Evolutionary conservation across 192 early-diverging fungal genomes (phyloP), one percentile per base, ranked within the genome.

Genomic region (Backusella australiensis): DNA sequence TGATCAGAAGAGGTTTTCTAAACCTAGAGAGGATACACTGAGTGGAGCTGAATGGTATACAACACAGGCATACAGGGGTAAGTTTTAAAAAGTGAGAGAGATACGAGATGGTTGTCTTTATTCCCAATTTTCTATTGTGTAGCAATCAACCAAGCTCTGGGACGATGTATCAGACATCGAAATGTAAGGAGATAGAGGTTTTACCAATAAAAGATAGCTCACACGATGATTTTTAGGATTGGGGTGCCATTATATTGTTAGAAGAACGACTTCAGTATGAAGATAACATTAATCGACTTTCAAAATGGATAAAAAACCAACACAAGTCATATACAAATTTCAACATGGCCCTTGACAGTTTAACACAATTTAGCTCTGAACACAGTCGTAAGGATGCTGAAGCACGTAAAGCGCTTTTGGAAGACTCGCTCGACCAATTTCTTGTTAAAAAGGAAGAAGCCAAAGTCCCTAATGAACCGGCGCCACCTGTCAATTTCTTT

Each of bases 211-310:
- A 29, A 39, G 1, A 17, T n/a, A 12, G 17, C 12, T 17, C 0
- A 44, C 42, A 44, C 32, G 32, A 3, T 12, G 9, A 11, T 44
- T 44, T 44, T 6, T 38, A 6, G 23, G 88, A 89, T 73, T 90
- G 80, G 78, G 92, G 92, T 6, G 92, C 92, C 0, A 93, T 93
- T 75, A 76, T 93, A 9, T 73, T 93, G 6, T 46, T 85, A 15
- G 86, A 87, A 44, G 66, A 81, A 23, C 80, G 92, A 1, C 92
- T 92, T 79, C 81, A 84, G 0, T 81, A 84, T 26, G 29, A 76
- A 1, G 67, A 81, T 5, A 88, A 87, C 38, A 72, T 84, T 2
- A n/a, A 72, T 19, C 84, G 85, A 38, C 82, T 95, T 23, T 93
- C 94, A 2, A 84, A 84, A 49, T 95, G 94, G 94, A 87, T 94